These are phyloP conservation scores for Chlamydomonas eustigma DNA, from an alignment of 139 green algal species.

Conservation along the genomic window DNA sequence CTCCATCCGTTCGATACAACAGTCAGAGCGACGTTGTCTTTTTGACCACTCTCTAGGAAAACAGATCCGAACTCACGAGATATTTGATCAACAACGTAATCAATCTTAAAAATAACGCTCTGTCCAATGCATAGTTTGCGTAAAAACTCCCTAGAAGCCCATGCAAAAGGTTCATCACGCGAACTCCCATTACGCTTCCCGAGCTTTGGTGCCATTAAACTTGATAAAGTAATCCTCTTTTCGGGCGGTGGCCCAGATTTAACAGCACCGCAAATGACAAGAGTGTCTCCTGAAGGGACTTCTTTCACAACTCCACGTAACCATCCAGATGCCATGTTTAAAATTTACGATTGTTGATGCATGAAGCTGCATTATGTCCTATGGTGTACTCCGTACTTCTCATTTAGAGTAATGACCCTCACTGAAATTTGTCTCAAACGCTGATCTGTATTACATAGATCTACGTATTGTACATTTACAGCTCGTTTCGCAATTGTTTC, in stretches of 20 bases:
- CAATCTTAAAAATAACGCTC: slow-evolving; percentile 82
- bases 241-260: slow-evolving; percentile 67
- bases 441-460: no score
- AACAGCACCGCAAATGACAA: slow-evolving; percentile 70
- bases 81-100: slow-evolving; percentile 84
- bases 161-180: slow-evolving; percentile 92
- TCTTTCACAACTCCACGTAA: slow-evolving; percentile 80
- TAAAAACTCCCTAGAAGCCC: slow-evolving; percentile 86
- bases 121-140: slow-evolving; percentile 84
- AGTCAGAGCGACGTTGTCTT: slow-evolving; percentile 74
- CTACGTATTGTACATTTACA: no score
- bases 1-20: slow-evolving; percentile 75
- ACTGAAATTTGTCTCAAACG: no score
- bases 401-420: no score
- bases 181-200: slow-evolving; percentile 82
- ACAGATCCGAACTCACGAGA: slow-evolving; percentile 90
- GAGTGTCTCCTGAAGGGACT: slow-evolving; percentile 79
- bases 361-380: no score
- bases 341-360: no score
- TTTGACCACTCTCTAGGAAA: slow-evolving; percentile 58
- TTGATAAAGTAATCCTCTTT: slow-evolving; percentile 90
- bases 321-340: slow-evolving; percentile 49
- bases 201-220: slow-evolving; percentile 80
- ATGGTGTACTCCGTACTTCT: no score
- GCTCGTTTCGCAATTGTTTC: no score